Percentiles rank a stretch among this genome's conserved stretches.
phyloP scores from a whole-genome alignment of 768 basidiomycete species.

The Tremella mesenterica region DNA sequence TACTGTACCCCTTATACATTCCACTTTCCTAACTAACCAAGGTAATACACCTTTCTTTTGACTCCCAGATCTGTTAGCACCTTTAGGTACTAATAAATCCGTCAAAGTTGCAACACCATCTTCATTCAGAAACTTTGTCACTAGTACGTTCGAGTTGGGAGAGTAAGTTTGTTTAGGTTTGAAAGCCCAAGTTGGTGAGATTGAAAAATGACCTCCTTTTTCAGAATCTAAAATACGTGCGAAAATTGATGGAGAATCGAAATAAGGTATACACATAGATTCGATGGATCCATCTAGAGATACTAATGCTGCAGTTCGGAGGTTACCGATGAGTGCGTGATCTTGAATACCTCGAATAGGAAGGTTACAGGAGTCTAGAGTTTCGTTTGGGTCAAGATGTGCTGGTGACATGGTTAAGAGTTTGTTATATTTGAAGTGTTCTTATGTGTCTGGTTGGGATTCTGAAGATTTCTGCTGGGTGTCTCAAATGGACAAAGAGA shows the following conservation, averaged over 20 bases:
- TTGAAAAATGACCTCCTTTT: slow-evolving; percentile 82
- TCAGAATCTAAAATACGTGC: slow-evolving; percentile 52
- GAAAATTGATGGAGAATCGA: slow-evolving; percentile 83
- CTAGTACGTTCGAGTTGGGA: slow-evolving; percentile 55
- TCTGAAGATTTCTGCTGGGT: too few species aligned
- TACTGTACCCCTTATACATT: slow-evolving; percentile 74
- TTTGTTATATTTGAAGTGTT: background rate
- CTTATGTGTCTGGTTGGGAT: background rate
- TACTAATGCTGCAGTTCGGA: slow-evolving; percentile 42
- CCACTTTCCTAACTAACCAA: slow-evolving; percentile 41
- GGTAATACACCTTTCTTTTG: slow-evolving; percentile 23
- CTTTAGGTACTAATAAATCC: slow-evolving; percentile 49
- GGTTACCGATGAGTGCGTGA: slow-evolving; percentile 44
- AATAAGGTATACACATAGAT: slow-evolving; percentile 84
- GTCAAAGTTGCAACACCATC: slow-evolving; percentile 77
- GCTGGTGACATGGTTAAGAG: slow-evolving; percentile 3
- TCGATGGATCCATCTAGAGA: slow-evolving; percentile 53
- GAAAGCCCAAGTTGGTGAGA: slow-evolving; percentile 47
- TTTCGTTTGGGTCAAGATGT: slow-evolving; percentile 3
- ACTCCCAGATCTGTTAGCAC: slow-evolving; percentile 25
- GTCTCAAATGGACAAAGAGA: too few species aligned
- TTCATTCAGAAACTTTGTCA: slow-evolving; percentile 87
- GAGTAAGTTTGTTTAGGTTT: slow-evolving; percentile 44
- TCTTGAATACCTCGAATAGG: slow-evolving; percentile 41
- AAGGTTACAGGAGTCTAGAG: slow-evolving; percentile 14